Conservation (phyloP, 2,329 filamentous ascomycete genomes). For the Aspergillus sojae region DNA sequence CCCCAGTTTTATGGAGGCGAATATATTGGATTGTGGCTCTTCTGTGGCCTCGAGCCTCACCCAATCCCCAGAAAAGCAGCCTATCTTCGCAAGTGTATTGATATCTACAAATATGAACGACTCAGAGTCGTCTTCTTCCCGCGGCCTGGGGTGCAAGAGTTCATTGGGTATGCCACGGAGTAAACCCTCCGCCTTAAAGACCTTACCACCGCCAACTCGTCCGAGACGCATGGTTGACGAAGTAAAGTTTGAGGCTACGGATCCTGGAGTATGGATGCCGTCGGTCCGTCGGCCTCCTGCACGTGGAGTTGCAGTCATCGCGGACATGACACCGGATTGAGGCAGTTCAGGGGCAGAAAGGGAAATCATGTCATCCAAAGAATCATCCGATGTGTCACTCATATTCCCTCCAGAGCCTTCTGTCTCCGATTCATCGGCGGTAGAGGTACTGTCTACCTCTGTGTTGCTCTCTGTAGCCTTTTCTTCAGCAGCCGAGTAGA, state of each 20-base stretch:
- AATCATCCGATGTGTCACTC: constrained; percentile 87
- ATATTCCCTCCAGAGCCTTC: constrained; percentile 53
- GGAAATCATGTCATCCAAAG: constrained; percentile 90
- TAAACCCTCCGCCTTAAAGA: constrained; percentile 83
- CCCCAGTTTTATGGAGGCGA: constrained; percentile 66
- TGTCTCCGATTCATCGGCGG: constrained; percentile 65
- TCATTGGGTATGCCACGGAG: constrained; percentile 73
- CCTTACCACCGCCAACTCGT: constrained; percentile 66
- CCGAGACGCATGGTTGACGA: constrained; percentile 77
- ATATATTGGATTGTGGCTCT: constrained; percentile 63
- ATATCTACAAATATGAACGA: constrained; percentile 90
- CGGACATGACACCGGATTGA: constrained; percentile 76
- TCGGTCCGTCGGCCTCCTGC: constrained; percentile 71
- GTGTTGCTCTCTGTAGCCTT: constrained; percentile 49
- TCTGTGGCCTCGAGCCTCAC: constrained; percentile 78
- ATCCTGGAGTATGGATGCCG: constrained; percentile 79
- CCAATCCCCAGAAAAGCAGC: constrained; percentile 98
- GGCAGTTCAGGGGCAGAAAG: constrained; percentile 77
- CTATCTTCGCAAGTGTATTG: constrained; percentile 80
- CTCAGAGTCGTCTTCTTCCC: constrained; percentile 81
- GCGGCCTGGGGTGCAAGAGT: constrained; percentile 80
- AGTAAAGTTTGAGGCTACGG: constrained; percentile 86
- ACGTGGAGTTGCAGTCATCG: constrained; percentile 79
- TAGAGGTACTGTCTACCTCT: constrained; percentile 57
- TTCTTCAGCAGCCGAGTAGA: constrained; percentile 90